phyloP scores from a whole-genome alignment of 2,329 filamentous ascomycete genomes.

The Xylaria digitata region DNA sequence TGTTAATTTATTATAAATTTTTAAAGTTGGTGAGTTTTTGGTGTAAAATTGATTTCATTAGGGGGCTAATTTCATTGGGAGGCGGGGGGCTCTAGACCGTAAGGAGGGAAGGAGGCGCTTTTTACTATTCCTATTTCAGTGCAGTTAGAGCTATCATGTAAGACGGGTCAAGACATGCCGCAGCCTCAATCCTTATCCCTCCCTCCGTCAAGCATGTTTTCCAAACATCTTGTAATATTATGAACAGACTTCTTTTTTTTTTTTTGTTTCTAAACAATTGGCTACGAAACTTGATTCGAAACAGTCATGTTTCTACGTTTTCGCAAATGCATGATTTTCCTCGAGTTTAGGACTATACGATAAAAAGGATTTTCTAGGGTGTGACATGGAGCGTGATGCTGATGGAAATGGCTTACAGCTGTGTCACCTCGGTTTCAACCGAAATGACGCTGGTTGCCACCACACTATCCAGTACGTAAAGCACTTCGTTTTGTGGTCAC shows the following conservation, averaged over 20 bases:
- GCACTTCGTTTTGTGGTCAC: no score
- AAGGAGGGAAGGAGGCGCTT: no score
- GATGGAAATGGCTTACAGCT: conserved; percentile 10
- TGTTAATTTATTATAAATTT: no score
- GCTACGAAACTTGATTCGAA: neutral
- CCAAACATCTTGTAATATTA: neutral
- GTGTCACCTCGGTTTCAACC: conserved; percentile 13
- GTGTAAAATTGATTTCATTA: no score
- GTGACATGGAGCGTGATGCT: neutral
- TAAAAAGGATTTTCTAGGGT: neutral
- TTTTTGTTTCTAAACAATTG: neutral
- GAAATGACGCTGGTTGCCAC: neutral
- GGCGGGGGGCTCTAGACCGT: neutral
- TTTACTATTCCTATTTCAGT: neutral
- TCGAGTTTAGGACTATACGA: neutral
- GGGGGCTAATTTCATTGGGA: no score
- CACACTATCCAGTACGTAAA: no score
- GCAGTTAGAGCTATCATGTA: conserved; percentile 6
- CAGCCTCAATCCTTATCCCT: neutral
- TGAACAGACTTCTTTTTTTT: no score
- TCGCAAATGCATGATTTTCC: neutral
- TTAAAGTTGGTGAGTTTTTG: no score
- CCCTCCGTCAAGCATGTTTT: no score
- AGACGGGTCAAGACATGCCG: conserved; percentile 33
- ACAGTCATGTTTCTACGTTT: neutral